phyloP scores from a whole-genome alignment of 192 early-diverging fungal genomes.

The Dissophora ornata region DNA sequence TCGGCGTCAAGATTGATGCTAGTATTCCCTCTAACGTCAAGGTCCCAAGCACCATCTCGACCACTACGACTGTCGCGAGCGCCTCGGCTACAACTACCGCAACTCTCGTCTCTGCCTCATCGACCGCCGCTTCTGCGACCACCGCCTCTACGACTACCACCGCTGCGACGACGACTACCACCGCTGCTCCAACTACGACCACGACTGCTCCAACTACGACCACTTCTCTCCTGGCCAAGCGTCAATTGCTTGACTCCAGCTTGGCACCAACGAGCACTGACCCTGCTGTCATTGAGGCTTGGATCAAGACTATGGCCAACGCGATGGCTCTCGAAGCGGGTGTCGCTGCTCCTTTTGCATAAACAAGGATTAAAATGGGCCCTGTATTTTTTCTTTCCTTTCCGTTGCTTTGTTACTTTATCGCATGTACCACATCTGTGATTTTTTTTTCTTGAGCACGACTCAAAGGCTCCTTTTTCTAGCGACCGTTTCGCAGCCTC shows the following conservation, averaged over 20 bases:
- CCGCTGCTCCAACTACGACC: not conserved
- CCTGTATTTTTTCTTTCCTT: not conserved
- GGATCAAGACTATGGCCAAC: slow-evolving; percentile 41
- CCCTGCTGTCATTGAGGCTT: slow-evolving; percentile 30
- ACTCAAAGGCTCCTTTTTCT: not conserved
- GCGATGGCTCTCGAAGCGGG: slow-evolving; percentile 20
- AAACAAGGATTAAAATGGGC: not conserved
- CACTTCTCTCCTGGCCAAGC: slow-evolving; percentile 7
- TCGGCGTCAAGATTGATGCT: slow-evolving; percentile 17
- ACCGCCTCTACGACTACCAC: not conserved
- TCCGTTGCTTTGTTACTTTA: not conserved
- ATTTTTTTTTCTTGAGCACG: no score
- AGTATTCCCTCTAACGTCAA: not conserved
- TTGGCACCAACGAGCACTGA: not conserved
- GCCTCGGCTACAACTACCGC: not conserved
- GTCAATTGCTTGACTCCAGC: not conserved
- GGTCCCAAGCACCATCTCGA: not conserved
- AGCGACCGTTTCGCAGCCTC: no score
- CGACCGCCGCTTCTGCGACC: not conserved
- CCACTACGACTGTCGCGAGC: no score
- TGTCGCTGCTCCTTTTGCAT: slow-evolving; percentile 22
- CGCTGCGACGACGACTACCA: not conserved
- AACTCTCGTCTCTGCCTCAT: not conserved
- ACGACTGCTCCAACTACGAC: not conserved
- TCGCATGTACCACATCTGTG: not conserved